Evolutionary conservation across 108 stramenopile genomes (phyloP), one percentile per base, ranked within the genome.

Genomic region (Schizochytrium sp.): DNA sequence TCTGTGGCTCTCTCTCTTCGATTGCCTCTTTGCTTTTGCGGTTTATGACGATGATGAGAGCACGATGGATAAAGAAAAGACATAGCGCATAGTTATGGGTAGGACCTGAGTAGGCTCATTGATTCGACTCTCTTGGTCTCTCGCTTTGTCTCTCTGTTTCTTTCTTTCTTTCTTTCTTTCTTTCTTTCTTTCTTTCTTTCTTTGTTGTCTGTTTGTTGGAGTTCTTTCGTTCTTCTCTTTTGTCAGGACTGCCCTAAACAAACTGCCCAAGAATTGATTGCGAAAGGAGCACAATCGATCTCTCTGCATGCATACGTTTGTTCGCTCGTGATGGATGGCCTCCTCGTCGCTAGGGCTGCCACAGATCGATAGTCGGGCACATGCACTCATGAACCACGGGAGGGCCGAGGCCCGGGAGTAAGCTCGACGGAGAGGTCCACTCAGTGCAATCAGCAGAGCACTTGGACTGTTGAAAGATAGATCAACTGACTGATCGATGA

Each of bases 101-200:
- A 28, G 28, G 28, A 28, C 28, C 28, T 28, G 28, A 28, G 28
- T 28, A 28, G 28, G 28, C 59, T 60, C 59, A 19, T n/a, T 60
- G 59, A 60, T 17, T n/a, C 19, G 17, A 60, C 19, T 17, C 19
- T 17, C 59, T 60, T n/a, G 17, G 19, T 60, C 59, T 60, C 59
- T 60, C 59, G 17, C 59, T 60, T n/a, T 60, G 19, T 60, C 59
- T 60, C 59, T 60, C 59, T 60, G 59, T n/a, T 60, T n/a, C 19
- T 60, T 60, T 19, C 17, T 17, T 60, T 60, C 17, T 60, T n/a
- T 60, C 59, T 60, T 41, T 41, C 42, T 41, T n/a, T 40, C 38
- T 40, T 41, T 40, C 72, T 41, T 72, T 72, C 72, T 72, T 72
- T 19, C 19, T 72, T 19, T 0, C 12, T 19, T 72, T 72, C 72